Evolutionary conservation across 768 basidiomycete genomes (phyloP).

Genomic region (Leccinum ochraceum): DNA sequence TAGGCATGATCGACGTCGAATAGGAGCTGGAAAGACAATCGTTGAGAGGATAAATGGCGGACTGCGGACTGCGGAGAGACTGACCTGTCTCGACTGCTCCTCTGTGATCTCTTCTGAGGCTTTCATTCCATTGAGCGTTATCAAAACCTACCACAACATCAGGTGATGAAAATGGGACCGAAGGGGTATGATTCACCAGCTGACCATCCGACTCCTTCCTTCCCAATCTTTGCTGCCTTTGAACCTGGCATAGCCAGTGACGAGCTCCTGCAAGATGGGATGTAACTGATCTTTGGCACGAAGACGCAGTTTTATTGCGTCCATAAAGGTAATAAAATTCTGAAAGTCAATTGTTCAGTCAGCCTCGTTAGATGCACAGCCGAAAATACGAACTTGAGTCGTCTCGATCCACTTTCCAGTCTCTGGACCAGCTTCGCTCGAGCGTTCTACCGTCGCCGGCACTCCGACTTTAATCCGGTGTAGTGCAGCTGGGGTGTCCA

Average conservation of each 20-base stretch:
- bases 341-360: slow-evolving; percentile 30
- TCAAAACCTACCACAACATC: slow-evolving; percentile 63
- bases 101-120: slow-evolving; percentile 96
- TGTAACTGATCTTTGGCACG: slow-evolving; percentile 98
- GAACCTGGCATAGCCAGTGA: slow-evolving; percentile 91
- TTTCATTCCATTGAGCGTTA: slow-evolving; percentile 95
- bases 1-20: slow-evolving; percentile 98
- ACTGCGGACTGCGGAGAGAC: slow-evolving; percentile 8
- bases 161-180: not conserved
- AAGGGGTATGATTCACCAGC: slow-evolving; percentile 60
- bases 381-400: slow-evolving; percentile 53
- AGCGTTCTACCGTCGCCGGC: slow-evolving; percentile 95
- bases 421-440: slow-evolving; percentile 88
- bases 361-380: not conserved
- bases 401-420: slow-evolving; percentile 98
- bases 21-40: slow-evolving; percentile 55
- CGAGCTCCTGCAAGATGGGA: slow-evolving; percentile 92
- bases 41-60: not conserved
- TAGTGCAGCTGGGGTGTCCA: slow-evolving; percentile 92
- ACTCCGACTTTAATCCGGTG: slow-evolving; percentile 91
- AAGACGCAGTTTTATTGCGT: slow-evolving; percentile 87
- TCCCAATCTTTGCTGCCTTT: slow-evolving; percentile 97
- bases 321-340: slow-evolving; percentile 99
- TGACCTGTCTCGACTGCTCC: slow-evolving; percentile 89
- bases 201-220: slow-evolving; percentile 85